These are phyloP conservation scores for Paragyromitra xinjiangensis DNA, from an alignment of 495 filamentous ascomycete genomes.

Conservation along the genomic window DNA sequence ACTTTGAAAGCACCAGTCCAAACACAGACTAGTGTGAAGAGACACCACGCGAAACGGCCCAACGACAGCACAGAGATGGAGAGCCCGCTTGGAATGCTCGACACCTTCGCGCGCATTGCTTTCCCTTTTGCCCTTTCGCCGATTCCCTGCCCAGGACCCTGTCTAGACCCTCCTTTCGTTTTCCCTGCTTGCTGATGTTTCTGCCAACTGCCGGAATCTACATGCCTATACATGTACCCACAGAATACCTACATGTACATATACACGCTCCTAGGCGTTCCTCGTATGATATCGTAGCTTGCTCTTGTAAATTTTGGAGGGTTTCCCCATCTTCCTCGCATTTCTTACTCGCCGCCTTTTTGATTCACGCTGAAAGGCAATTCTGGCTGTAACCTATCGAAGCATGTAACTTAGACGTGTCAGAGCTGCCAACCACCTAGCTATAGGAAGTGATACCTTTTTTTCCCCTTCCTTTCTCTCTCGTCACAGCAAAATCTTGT, in stretches of 20 bases:
- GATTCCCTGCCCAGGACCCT: constrained; percentile 18
- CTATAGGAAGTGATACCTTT: constrained; percentile 7
- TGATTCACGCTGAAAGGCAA: neutral
- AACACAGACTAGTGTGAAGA: constrained; percentile 21
- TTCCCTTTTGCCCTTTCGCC: constrained; percentile 4
- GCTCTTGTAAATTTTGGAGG: neutral
- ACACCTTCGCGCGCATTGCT: constrained; percentile 3
- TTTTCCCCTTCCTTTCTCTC: constrained; percentile 10
- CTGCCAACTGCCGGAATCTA: constrained; percentile 34
- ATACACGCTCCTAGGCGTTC: constrained; percentile 9
- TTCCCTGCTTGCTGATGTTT: constrained; percentile 6
- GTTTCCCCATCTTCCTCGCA: constrained; percentile 1
- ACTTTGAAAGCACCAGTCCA: constrained; percentile 18
- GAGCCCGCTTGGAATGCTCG: neutral
- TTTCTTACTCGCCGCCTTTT: constrained; percentile 31
- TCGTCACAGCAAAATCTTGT: constrained; percentile 27
- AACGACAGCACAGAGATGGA: constrained; percentile 43
- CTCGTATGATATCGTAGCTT: constrained; percentile 32
- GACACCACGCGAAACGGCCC: constrained; percentile 20
- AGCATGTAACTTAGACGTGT: constrained; percentile 29
- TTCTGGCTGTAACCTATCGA: constrained; percentile 28
- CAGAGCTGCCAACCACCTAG: constrained; percentile 17
- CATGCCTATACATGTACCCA: neutral
- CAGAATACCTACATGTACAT: neutral
- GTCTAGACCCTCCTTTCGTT: constrained; percentile 18